phyloP scores from a whole-genome alignment of 176 grass and related monocot genomes.

The Musa acuminata region DNA sequence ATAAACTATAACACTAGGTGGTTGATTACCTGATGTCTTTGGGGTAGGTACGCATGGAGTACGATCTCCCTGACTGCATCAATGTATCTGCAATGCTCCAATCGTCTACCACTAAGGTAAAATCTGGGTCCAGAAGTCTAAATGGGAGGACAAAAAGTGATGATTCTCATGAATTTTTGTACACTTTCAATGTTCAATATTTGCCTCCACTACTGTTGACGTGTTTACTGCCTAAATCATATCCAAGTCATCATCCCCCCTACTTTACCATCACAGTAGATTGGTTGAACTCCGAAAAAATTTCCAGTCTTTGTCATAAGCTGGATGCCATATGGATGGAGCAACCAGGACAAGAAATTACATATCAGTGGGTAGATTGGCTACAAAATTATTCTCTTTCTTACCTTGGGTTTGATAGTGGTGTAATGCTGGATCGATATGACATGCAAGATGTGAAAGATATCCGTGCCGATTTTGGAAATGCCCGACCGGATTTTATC shows the following conservation, averaged over 20 bases:
- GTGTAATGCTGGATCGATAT: slow-evolving; percentile 37
- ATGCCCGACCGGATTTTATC: slow-evolving; percentile 31
- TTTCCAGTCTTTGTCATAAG: slow-evolving; percentile 37
- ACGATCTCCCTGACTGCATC: slow-evolving; percentile 38
- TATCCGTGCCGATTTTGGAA: slow-evolving; percentile 32
- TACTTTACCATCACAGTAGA: slow-evolving; percentile 35
- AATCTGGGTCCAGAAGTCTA: slow-evolving; percentile 20
- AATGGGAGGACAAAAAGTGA: neutral
- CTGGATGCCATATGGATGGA: slow-evolving; percentile 47
- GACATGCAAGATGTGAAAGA: slow-evolving; percentile 21
- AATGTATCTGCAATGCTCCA: slow-evolving; percentile 32
- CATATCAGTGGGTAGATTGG: slow-evolving; percentile 54
- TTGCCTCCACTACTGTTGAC: slow-evolving; percentile 41
- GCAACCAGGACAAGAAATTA: slow-evolving; percentile 38
- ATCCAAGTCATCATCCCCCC: slow-evolving; percentile 37
- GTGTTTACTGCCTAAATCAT: slow-evolving; percentile 37
- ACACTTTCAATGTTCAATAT: slow-evolving; percentile 33
- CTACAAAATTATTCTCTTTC: slow-evolving; percentile 27
- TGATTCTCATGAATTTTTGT: slow-evolving; percentile 25
- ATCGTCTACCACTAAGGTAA: slow-evolving; percentile 32
- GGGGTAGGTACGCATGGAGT: slow-evolving; percentile 35
- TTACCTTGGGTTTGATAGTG: slow-evolving; percentile 38
- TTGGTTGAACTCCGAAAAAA: slow-evolving; percentile 44
- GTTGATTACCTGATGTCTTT: neutral
- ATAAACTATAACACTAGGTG: neutral